Percentiles rank a stretch among this genome's conserved stretches.
phyloP scores from a whole-genome alignment of 1,284 basidiomycete genomes.

The Erythrobasidium hasegawianum region DNA sequence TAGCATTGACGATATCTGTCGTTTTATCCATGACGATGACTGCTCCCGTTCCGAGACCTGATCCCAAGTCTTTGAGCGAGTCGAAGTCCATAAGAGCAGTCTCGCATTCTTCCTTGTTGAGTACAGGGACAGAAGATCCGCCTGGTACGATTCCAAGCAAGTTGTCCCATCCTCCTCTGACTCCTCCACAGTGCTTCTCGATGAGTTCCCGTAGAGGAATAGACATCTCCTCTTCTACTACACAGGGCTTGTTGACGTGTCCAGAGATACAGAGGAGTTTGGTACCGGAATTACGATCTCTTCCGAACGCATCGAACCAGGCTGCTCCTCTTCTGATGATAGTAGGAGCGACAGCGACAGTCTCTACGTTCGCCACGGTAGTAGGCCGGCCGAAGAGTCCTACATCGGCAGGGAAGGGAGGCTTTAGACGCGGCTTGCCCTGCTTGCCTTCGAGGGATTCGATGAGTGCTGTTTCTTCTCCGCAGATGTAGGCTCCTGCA shows the following conservation, averaged over 20 bases:
- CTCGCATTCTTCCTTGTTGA: conserved; percentile 74
- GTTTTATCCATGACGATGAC: conserved; percentile 99
- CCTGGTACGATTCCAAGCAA: conserved; percentile 90
- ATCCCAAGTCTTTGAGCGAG: conserved; percentile 90
- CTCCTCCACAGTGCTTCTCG: conserved; percentile 94
- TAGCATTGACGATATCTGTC: conserved; percentile 88
- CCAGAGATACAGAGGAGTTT: conserved; percentile 95
- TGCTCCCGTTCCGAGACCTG: conserved; percentile 92
- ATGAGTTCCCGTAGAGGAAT: conserved; percentile 90
- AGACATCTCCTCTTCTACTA: conserved; percentile 98
- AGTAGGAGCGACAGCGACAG: conserved; percentile 93
- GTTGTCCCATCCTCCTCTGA: conserved; percentile 94
- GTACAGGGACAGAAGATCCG: conserved; percentile 90
- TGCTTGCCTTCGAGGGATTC: conserved; percentile 96
- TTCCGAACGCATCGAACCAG: conserved; percentile 94
- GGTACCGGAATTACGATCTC: conserved; percentile 89
- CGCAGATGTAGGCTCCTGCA: conserved; percentile 97
- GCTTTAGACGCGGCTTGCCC: conserved; percentile 95
- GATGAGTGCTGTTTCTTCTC: conserved; percentile 96
- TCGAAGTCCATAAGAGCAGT: conserved; percentile 98
- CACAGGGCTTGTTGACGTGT: conserved; percentile 97
- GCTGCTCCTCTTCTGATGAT: conserved; percentile 83
- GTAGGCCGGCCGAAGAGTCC: conserved; percentile 95
- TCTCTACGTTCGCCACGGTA: conserved; percentile 98
- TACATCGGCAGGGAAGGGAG: conserved; percentile 98